Evolutionary conservation across 2,329 filamentous ascomycete species (phyloP).

Genomic region (Mariannaea sp.): DNA sequence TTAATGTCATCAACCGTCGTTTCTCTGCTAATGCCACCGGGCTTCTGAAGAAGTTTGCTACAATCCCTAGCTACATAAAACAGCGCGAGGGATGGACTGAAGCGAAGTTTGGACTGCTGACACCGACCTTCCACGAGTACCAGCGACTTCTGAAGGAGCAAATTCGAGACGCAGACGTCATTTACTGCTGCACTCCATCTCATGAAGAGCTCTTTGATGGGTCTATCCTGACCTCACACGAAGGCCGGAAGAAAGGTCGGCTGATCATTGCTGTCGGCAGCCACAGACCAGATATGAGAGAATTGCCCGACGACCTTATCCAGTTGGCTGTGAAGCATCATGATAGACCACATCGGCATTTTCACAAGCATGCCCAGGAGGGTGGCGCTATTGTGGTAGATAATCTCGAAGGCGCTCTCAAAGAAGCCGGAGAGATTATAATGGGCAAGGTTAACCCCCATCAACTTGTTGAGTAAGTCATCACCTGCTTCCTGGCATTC

Average conservation of each 20-base stretch:
- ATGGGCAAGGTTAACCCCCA: conserved; percentile 73
- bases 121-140: conserved; percentile 72
- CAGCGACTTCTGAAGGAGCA: conserved; percentile 70
- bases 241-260: conserved; percentile 71
- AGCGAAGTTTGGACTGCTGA: conserved; percentile 71
- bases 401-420: conserved; percentile 77
- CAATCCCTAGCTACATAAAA: conserved; percentile 50
- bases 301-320: conserved; percentile 79
- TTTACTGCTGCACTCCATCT: conserved; percentile 88
- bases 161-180: conserved; percentile 73
- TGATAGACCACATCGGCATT: conserved; percentile 57
- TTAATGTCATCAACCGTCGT: conserved; percentile 82
- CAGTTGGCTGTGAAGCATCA: conserved; percentile 61
- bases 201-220: conserved; percentile 75
- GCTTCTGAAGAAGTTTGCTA: conserved; percentile 55
- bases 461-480: conserved; percentile 76
- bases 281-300: conserved; percentile 74
- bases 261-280: conserved; percentile 75
- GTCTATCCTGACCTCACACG: conserved; percentile 70
- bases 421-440: conserved; percentile 86
- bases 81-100: conserved; percentile 64
- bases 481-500: not conserved
- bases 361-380: conserved; percentile 68
- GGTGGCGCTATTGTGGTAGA: conserved; percentile 73
- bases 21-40: conserved; percentile 63